These are phyloP conservation scores for Ascobolus immersus DNA, from an alignment of 495 filamentous ascomycete species.

Conservation along the genomic window DNA sequence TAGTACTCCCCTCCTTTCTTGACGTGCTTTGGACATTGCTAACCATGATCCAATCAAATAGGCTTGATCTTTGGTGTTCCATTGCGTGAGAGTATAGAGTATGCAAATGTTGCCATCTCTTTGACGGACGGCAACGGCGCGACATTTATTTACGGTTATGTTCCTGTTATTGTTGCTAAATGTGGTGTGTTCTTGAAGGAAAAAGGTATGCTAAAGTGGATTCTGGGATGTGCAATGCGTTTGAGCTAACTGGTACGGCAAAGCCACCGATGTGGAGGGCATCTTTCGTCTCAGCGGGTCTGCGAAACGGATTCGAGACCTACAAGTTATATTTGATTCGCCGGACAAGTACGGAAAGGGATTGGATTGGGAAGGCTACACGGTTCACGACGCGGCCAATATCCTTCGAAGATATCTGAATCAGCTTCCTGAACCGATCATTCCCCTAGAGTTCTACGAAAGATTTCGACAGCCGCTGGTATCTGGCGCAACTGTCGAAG, in stretches of 20 bases:
- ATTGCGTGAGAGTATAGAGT: conserved; percentile 78
- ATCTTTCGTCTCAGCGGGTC: conserved; percentile 93
- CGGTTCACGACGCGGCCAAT: conserved; percentile 94
- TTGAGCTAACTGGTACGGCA: conserved; percentile 3
- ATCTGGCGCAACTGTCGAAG: conserved; percentile 43
- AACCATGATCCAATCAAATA: conserved; percentile 23
- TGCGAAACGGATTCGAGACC: conserved; percentile 93
- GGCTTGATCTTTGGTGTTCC: conserved; percentile 98
- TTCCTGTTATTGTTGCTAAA: conserved; percentile 95
- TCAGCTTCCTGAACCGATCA: conserved; percentile 82
- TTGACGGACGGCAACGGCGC: conserved; percentile 71
- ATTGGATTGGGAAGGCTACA: conserved; percentile 89
- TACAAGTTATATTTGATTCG: conserved; percentile 74
- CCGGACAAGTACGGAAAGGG: conserved; percentile 94
- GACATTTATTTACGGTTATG: conserved; percentile 96
- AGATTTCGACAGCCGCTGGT: conserved; percentile 67
- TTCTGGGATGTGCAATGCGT: conserved; percentile 2
- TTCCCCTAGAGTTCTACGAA: conserved; percentile 82
- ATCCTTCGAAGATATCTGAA: conserved; percentile 89
- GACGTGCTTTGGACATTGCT: background rate
- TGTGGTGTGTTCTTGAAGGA: conserved; percentile 96
- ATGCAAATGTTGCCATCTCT: conserved; percentile 96
- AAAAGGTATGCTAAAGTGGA: conserved; percentile 38
- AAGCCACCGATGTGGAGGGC: conserved; percentile 86
- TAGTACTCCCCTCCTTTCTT: conserved; percentile 1